Evolutionary conservation across 177 flowering plant species (phyloP).

Genomic region (Vitis hybrid): DNA sequence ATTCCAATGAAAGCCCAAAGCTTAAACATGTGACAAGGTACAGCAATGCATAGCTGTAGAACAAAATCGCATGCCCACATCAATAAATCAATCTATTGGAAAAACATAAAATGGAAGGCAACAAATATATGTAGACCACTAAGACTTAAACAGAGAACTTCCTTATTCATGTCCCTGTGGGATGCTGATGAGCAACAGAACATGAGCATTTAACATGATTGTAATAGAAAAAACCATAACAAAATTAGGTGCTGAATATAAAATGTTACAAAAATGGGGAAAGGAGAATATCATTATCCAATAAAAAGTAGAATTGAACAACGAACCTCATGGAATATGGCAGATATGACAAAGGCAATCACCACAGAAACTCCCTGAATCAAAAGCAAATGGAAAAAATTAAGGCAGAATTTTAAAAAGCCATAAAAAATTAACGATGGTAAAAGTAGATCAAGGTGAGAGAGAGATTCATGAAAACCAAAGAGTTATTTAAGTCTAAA

Average conservation of each 20-base stretch:
- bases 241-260: neutral
- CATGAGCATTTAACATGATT: neutral
- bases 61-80: neutral
- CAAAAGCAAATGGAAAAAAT: slow-evolving; percentile 7
- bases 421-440: neutral
- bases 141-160: neutral
- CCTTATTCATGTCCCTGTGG: too few species aligned
- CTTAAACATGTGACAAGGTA: slow-evolving; percentile 93
- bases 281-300: neutral
- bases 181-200: too few species aligned
- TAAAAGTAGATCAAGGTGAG: too few species aligned
- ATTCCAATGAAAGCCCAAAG: slow-evolving; percentile 95
- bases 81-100: neutral
- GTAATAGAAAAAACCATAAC: neutral
- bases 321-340: slow-evolving; percentile 84
- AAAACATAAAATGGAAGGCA: neutral
- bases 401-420: neutral
- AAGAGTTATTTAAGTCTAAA: neutral
- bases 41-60: slow-evolving; percentile 78
- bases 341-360: slow-evolving; percentile 69
- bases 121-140: neutral
- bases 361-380: slow-evolving; percentile 65
- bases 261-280: neutral
- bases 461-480: neutral
- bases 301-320: neutral